A percentile compares a stretch with the other conserved stretches of the same genome.
Evolutionary conservation across 495 filamentous ascomycete genomes (phyloP).

Genomic region (Penicillium cosmopolitanum): DNA sequence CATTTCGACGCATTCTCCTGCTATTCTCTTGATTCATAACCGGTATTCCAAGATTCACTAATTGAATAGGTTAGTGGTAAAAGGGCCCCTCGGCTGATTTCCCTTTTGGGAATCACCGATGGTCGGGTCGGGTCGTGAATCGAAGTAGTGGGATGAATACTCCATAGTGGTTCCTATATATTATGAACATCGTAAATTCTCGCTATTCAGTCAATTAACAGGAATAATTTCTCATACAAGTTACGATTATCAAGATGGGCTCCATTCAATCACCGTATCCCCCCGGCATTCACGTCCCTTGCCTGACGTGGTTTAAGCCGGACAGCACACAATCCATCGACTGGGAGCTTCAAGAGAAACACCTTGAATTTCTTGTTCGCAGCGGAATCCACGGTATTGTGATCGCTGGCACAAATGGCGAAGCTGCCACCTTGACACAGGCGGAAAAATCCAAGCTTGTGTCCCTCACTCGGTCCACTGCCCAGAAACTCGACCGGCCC

Average conservation of each 20-base stretch:
- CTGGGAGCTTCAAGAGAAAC: constrained; percentile 36
- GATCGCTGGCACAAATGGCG: constrained; percentile 39
- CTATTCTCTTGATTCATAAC: too few species aligned
- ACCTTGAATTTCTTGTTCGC: constrained; percentile 34
- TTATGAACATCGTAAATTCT: not conserved
- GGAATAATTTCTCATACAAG: not conserved
- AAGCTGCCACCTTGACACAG: constrained; percentile 32
- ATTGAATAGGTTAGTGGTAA: not conserved
- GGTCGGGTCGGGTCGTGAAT: not conserved
- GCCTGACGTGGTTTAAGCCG: constrained; percentile 39
- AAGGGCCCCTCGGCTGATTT: constrained; percentile 11
- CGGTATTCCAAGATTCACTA: too few species aligned
- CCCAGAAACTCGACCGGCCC: constrained; percentile 21
- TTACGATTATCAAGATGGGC: constrained; percentile 10
- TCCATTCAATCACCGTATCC: constrained; percentile 26
- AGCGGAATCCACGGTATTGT: constrained; percentile 40
- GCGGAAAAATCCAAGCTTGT: constrained; percentile 32
- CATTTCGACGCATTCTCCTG: too few species aligned
- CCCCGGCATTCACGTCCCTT: constrained; percentile 38
- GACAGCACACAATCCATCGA: constrained; percentile 37
- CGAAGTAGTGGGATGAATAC: not conserved
- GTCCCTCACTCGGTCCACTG: constrained; percentile 24
- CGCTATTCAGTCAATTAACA: not conserved
- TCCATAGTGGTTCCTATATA: not conserved
- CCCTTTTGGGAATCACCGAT: constrained; percentile 10